Base-by-base conservation (phyloP, 73 alveolate genomes). In the Paramecium octaurelia region DNA sequence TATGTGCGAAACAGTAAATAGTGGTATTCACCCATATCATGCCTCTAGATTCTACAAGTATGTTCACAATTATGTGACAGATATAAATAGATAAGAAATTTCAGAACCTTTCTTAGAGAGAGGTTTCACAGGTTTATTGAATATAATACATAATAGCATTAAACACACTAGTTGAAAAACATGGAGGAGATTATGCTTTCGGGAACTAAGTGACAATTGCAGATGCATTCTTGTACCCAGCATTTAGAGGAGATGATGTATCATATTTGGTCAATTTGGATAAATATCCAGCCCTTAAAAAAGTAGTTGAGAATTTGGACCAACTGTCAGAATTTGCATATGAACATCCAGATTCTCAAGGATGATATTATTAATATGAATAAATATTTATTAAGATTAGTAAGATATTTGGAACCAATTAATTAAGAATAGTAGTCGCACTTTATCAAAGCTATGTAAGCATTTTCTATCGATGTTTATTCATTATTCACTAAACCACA, bases 21-120 rank as follows among this genome's bases (percentile, higher is more conserved):
- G 96, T 58, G 99, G 97, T 5, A 96, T 93, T 27, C 97, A 96
- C 46, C 99, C 99, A 7, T 58, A 92, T 8, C 91, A 80, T 24
- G 60, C 58, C 8, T 75, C 60, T 29, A 75, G 88, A 75, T 38
- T 75, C 10, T 75, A 38, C 7, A 18, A 34, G 38, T 75, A 38
- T n/a, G 11, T 35, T 35, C 68, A 36, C 18, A 75, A 18, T 38
- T 38, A 38, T 75, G 68, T 42, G 11, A 9, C 4, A 16, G 88
- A 42, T 38, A 38, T 38, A 14, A 36, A 71, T 36, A 75, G 60
- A 75, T 35, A 29, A 38, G 88, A 75, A n/a, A 38, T 75, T 21
- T 35, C 60, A 23, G 60, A 75, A n/a, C 58, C 68, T 34, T 42
- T 23, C 68, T 75, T 38, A 35, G 68, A 75, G 6, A 42, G 46